A percentile compares a stretch with the other conserved stretches of the same genome.
Conservation (phyloP, 352 stramenopile genomes). For the Phytopythium montanum region DNA sequence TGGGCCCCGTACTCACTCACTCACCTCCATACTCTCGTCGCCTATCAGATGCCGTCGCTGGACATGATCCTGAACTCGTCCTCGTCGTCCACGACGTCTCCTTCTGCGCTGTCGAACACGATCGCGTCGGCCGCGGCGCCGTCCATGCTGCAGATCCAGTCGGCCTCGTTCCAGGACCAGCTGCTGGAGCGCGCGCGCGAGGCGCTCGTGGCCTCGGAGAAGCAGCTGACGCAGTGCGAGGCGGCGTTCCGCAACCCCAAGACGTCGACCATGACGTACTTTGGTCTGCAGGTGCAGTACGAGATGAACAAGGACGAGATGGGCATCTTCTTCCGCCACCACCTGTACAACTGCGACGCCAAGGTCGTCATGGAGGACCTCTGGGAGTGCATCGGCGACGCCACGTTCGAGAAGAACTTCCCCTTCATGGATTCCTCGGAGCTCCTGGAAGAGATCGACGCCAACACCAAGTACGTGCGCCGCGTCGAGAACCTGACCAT, state of each 20-base stretch:
- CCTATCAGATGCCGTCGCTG: slow-evolving; percentile 73
- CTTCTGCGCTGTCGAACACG: slow-evolving; percentile 61
- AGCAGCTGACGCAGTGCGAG: slow-evolving; percentile 71
- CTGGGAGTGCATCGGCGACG: slow-evolving; percentile 73
- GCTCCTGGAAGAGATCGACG: slow-evolving; percentile 68
- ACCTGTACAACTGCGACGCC: slow-evolving; percentile 78
- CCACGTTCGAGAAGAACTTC: slow-evolving; percentile 78
- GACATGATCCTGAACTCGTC: slow-evolving; percentile 85
- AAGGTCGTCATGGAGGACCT: slow-evolving; percentile 67
- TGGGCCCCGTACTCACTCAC: slow-evolving; percentile 5
- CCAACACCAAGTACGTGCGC: slow-evolving; percentile 79
- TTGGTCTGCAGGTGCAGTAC: slow-evolving; percentile 86
- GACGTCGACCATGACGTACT: slow-evolving; percentile 88
- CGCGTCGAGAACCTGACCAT: slow-evolving; percentile 80
- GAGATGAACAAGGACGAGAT: slow-evolving; percentile 87
- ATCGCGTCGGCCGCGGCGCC: slow-evolving; percentile 41
- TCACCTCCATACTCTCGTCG: no score
- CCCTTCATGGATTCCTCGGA: slow-evolving; percentile 75
- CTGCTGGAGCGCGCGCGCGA: slow-evolving; percentile 63
- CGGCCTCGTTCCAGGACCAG: slow-evolving; percentile 78
- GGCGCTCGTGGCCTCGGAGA: slow-evolving; percentile 51
- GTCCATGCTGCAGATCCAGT: slow-evolving; percentile 66
- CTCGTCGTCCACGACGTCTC: slow-evolving; percentile 51
- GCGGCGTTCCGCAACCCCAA: slow-evolving; percentile 75
- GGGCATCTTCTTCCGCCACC: slow-evolving; percentile 84